Base-by-base conservation (phyloP, 352 stramenopile genomes). In the Phytophthora boehmeriae region DNA sequence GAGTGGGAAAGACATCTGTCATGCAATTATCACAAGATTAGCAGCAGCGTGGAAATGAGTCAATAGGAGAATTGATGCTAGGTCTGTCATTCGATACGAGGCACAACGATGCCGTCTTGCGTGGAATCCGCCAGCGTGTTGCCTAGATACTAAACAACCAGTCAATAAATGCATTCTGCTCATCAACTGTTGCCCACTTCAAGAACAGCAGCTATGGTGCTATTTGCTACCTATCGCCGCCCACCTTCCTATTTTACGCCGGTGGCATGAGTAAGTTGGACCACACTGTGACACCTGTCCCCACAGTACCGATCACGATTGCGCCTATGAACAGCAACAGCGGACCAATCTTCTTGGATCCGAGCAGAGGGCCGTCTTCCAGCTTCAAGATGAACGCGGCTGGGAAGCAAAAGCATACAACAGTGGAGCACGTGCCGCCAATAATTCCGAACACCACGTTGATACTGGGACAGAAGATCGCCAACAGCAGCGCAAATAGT, bases 361-460 rank as follows among this genome's bases (percentile, higher is more conserved):
- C 79, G 1, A 89, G 67, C 20, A 91, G 56, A 17, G 81, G 81
- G 1, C 86, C 86, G 32, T 89, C 79, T 46, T 95, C 86, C 2
- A 95, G 71, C 70, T 95, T 93, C 50, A 95, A 66, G 59, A 95
- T 92, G 70, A 93, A 95, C 32, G 86, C 86, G 0, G 86, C 86
- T 0, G 86, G 86, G 25, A 95, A 75, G 53, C 83, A 93, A 68
- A 95, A 95, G 58, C 86, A 95, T 59, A 95, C 86, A 48, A 95
- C 75, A 2, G 76, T 73, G 42, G 86, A 95, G 68, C 86, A 93
- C 48, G 86, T 93, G 51, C 86, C 86, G 19, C 86, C 86, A 47
- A 95, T 95, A 57, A 95, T 90, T 25, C 86, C 86, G 63, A 95
- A 95, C 10, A 95, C 76, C 23, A 93, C 75, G 54, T 95, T 95